These are phyloP conservation scores for Penicillium waksmanii DNA, from an alignment of 495 filamentous ascomycete species.

Conservation along the genomic window DNA sequence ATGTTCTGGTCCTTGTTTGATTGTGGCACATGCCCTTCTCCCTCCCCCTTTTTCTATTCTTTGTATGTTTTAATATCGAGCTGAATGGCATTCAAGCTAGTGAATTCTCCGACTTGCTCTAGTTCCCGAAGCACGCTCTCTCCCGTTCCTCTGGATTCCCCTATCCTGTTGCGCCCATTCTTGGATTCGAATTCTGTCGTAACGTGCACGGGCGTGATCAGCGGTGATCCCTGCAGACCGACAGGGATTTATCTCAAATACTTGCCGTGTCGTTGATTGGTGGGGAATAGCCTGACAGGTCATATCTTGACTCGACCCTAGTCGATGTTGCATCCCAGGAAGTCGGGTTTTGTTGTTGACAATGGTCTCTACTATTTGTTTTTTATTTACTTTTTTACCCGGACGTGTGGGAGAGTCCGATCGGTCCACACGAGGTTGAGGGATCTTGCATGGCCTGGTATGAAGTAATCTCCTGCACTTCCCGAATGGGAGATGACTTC, in stretches of 20 bases:
- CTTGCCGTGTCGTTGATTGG: constrained; percentile 40
- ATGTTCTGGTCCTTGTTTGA: background rate
- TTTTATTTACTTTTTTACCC: constrained; percentile 23
- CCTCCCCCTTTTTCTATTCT: background rate
- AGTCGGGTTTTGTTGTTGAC: constrained; percentile 26
- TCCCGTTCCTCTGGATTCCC: background rate
- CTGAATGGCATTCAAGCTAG: background rate
- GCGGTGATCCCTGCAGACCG: constrained; percentile 34
- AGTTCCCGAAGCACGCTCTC: background rate
- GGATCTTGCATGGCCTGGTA: constrained; percentile 22
- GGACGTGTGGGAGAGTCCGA: constrained; percentile 27
- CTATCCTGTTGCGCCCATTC: background rate
- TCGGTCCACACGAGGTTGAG: constrained; percentile 32
- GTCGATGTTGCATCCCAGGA: constrained; percentile 35
- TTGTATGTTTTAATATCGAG: background rate
- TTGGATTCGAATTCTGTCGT: background rate
- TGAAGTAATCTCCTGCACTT: background rate
- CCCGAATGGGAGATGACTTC: constrained; percentile 1
- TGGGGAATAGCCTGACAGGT: constrained; percentile 26
- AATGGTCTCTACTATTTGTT: constrained; percentile 21
- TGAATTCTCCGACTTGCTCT: background rate
- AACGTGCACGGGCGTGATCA: constrained; percentile 33
- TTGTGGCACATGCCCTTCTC: background rate
- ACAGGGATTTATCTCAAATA: constrained; percentile 50
- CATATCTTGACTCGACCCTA: constrained; percentile 27